Base-by-base conservation (phyloP, 805 yeast genomes). In the Saccharomyces eubayanus region DNA sequence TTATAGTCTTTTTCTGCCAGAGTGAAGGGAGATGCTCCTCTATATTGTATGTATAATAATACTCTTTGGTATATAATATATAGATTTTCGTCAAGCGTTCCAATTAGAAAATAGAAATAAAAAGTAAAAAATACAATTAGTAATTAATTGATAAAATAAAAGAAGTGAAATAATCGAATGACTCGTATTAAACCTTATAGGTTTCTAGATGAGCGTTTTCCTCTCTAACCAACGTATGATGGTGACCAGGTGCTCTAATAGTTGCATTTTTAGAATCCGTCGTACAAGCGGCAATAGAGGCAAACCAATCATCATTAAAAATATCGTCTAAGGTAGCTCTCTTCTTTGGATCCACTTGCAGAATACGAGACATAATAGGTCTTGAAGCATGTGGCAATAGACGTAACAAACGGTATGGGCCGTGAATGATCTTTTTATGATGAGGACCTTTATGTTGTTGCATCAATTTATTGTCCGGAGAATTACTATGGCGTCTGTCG, bases 351-450 rank as follows among this genome's bases (percentile, higher is more conserved):
- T 86, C 88, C 14, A 85, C 74, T 51, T 76, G 76, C 28, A 87
- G 70, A 83, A 87, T 85, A 55, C 72, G 76, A 27, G 86, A 83
- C 30, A 87, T 74, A 10, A 87, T 74, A 11, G 92, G 94, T 68
- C 96, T 78, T 14, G 94, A 74, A 6, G 92, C 90, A 67, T 87
- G 96, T 4, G 96, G 96, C 40, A 87, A 71, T 50, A 87, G 72
- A 70, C 96, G 79, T 84, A 87, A 81, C 59, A 87, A 72, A 65
- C 96, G 75, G 70, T 87, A 87, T 10, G 94, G 92, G 6, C 96
- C 96, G 62, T 86, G 90, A 27, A 86, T 81, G 57, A 82, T 84
- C 60, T 80, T 81, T 53, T 62, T 67, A 58, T 77, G 74, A 56
- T 72, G 72, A 16, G 60, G 29, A n/a, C 62, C 53, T 46, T 50